A percentile compares a stretch with the other conserved stretches of the same genome.
Evolutionary conservation across 441 rosid species (phyloP).

Genomic region (Pelargonium fulgidum): DNA sequence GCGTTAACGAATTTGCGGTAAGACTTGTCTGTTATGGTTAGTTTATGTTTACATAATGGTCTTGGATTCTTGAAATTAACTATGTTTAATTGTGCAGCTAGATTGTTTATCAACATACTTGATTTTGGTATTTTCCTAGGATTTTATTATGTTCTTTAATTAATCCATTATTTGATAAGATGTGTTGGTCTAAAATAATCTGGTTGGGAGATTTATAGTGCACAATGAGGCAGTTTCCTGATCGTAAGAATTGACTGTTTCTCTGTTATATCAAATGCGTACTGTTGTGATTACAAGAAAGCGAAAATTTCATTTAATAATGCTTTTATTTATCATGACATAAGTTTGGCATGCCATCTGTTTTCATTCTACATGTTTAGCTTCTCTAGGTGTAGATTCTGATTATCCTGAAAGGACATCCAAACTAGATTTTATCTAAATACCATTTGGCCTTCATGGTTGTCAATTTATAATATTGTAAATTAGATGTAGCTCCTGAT

Average conservation of each 20-base stretch:
- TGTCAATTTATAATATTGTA: neutral
- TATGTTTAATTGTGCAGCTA: neutral
- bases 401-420: neutral
- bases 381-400: neutral
- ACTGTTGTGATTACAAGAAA: neutral
- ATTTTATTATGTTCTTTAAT: neutral
- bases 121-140: neutral
- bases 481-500: neutral
- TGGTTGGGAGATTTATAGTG: neutral
- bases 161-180: neutral
- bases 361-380: neutral
- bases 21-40: slow-evolving; percentile 15
- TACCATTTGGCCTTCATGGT: neutral
- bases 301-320: neutral
- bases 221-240: neutral
- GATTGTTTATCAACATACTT: neutral
- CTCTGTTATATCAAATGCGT: neutral
- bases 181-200: neutral
- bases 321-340: neutral
- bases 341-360: neutral
- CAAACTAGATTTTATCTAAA: neutral
- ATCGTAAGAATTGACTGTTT: neutral
- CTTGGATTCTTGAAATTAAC: neutral
- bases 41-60: neutral
- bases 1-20: slow-evolving; percentile 76